Base-by-base conservation (phyloP, 2,329 filamentous ascomycete species). In the Emergomyces pasteurianus region DNA sequence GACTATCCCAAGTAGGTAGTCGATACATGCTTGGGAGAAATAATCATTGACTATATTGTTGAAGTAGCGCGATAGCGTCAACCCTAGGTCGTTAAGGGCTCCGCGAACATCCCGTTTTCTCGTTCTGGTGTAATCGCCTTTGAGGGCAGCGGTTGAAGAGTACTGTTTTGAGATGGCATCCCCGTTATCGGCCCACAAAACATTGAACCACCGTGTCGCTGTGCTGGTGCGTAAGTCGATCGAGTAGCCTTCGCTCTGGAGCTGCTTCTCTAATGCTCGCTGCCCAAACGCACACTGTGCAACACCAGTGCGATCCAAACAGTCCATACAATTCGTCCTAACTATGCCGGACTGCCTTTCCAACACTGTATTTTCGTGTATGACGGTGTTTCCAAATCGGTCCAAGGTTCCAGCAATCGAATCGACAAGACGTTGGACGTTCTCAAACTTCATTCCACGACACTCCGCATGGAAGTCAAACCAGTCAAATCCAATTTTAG, bases 321-420 rank as follows among this genome's bases (percentile, higher is more conserved):
- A 99, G 70, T 99, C 94, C 94, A 99, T 97, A 73, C 94, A 99
- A 70, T 99, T 99, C 1, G 91, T 96, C 60, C 94, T 83, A n/a
- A 97, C 73, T 7, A 95, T 83, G 1, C 92, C 92, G 31, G 77
- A 80, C 71, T 96, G 92, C 54, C 71, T 72, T 40, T 74, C 73
- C 23, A 74, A 61, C 2, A 77, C 64, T 26, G 73, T 70, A 21
- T 77, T 75, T 36, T 77, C 70, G 9, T 79, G 74, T 16, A 81
- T 72, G 14, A 89, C 81, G 0, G 88, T 90, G 76, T 89, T 91
- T 0, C 89, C 86, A 53, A 87, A 84, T 4, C 80, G 78, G 50
- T 88, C 84, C 12, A 96, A 77, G n/a, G 82, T 85, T 3, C 80
- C 75, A 34, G 82, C 82, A 3, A 97, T 74, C 0, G 79, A 85